Evolutionary conservation across 352 stramenopile genomes (phyloP), one percentile per base, ranked within the genome.

Genomic region (Salisapilia sapeloensis): DNA sequence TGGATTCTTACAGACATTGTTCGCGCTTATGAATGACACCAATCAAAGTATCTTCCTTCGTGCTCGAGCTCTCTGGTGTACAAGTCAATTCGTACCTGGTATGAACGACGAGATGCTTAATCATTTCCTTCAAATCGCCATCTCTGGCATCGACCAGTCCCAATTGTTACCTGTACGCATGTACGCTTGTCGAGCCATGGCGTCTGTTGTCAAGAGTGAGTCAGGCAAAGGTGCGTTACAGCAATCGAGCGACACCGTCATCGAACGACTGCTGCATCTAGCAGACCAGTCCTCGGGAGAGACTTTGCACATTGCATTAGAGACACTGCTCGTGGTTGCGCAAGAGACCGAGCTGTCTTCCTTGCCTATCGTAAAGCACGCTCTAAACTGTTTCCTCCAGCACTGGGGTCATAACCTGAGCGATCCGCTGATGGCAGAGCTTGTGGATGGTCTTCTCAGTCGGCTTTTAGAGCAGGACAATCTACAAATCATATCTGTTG

Each of bases 11-110:
- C 50, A 80, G 40, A 84, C 65, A 12, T 40, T 87, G 12, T 84
- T 82, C 40, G 53, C 70, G 32, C 59, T 87, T 24, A 84, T 87
- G 63, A 82, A 81, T 24, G 45, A 60, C 0, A 29, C 38, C 4
- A 56, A 51, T 29, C 46, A 83, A 28, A 69, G 78, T 23, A 76
- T 84, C 25, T 85, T 84, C 44, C 36, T 89, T 24, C 63, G 66
- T 16, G 74, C 69, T 2, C 66, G 74, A 37, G 74, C 74, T 15
- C 34, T 89, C 23, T 89, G 74, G 74, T 89, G 74, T 37, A 70
- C 74, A 3, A 85, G 69, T 40, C 69, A 66, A 13, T 43, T 87
- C 22, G 60, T 61, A 0, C 63, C 60, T 33, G 65, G 50, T 5
- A 87, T 87, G 72, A 71, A 38, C 28, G 48, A 58, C 15, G 69